Base-by-base conservation (phyloP, 1,284 basidiomycete species). In the Cryptococcus sp. region DNA sequence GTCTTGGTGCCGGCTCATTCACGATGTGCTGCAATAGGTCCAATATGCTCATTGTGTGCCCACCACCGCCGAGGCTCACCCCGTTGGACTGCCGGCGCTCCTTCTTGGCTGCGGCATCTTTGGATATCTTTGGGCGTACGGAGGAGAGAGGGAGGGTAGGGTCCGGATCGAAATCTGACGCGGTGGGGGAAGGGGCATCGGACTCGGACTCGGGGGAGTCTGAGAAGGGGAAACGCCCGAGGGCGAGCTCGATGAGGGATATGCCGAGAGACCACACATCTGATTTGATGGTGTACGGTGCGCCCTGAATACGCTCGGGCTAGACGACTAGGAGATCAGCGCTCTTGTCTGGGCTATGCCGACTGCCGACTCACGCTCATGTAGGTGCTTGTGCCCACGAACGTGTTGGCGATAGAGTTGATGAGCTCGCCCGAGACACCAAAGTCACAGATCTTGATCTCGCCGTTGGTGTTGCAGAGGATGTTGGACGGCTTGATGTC, bases 401-500 rank as follows among this genome's bases (percentile, higher is more conserved):
- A 98, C 0, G 96, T 99, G 77, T 98, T 91, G 15, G 96, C 96
- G 61, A 99, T 95, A 1, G 90, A 94, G 79, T 98, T 97, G 80
- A 98, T 95, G 61, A 99, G 84, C 77, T 99, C 95, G 18, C 96
- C 96, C 0, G 93, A 96, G 8, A 98, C 96, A 46, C 95, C 95
- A 77, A 99, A 98, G 77, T 99, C 96, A 70, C 94, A 97, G 47
- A 99, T 89, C 78, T 99, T 99, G 82, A 98, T 94, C 69, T 95
- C 85, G 1, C 95, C 96, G 44, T 84, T 81, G 12, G 91, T 91
- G 72, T 98, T 98, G 79, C 85, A 90, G 16, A 99, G 83, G 57
- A 99, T 96, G 72, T 98, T 98, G 45, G 92, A 96, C 1, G 95
- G 95, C 77, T 99, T 99, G 81, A 99, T 98, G 71, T 98, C 95